Base-by-base conservation (phyloP, 2,329 filamentous ascomycete species). In the Ramichloridium luteum region DNA sequence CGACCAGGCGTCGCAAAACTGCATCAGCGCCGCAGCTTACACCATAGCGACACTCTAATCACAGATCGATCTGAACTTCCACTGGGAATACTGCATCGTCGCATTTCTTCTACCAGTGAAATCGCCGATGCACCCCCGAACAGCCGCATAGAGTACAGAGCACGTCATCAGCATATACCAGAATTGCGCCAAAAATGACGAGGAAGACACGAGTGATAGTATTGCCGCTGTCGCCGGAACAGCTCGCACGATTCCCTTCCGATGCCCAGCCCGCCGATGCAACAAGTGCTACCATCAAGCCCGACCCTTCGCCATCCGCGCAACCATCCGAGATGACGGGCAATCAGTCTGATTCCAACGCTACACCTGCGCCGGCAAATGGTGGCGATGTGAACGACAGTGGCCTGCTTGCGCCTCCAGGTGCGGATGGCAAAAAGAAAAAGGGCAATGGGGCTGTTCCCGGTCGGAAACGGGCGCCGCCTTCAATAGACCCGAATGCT, bases 391-490 rank as follows among this genome's bases (percentile, higher is more conserved):
- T 53, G 16, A 50, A 51, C 13, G 51, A 55, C 35, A 35, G 32
- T 33, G 55, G 53, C 45, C 53, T 60, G 25, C 51, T 65, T 23
- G 62, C 62, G 29, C 59, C 65, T 9, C 61, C 62, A 11, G 55
- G 51, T 23, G 41, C 43, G 22, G 47, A 47, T 33, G 74, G 67
- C 5, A 61, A 67, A 9, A 85, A 82, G 65, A 84, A 82, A 64
- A 86, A 86, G 60, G 58, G 48, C 54, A 61, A 55, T 49, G 58
- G 41, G 25, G 37, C 42, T 12, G 36, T 32, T 17, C 31, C 34
- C 16, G 50, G 47, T n/a, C 39, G 47, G n/a, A 54, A 53, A 39
- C 41, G 51, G 28, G 51, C 54, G 37, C 49, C 53, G 15, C 49
- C 53, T 4, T 47, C 47, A 22, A 53, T 62, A 49, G 81, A 86